phyloP scores from a whole-genome alignment of 2,329 filamentous ascomycete species.

The Zymoseptoria tritici region DNA sequence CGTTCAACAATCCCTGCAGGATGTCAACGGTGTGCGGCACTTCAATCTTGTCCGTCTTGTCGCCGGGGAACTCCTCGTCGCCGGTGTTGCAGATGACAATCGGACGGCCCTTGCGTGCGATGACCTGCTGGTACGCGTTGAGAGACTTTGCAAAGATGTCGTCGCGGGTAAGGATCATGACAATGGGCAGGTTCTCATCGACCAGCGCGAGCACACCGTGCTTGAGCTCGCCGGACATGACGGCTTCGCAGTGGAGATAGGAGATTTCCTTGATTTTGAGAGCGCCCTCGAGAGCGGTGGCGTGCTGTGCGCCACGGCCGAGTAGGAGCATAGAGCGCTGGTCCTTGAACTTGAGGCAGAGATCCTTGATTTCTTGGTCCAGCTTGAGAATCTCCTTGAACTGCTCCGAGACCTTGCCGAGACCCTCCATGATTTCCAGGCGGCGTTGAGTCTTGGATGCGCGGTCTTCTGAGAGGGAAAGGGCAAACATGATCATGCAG shows the following conservation, averaged over 20 bases:
- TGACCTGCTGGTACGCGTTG: constrained; percentile 98
- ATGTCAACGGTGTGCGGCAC: constrained; percentile 92
- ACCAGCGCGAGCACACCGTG: constrained; percentile 96
- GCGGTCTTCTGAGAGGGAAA: constrained; percentile 92
- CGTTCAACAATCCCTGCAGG: constrained; percentile 93
- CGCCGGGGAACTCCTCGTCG: constrained; percentile 81
- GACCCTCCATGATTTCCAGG: constrained; percentile 92
- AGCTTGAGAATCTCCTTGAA: constrained; percentile 88
- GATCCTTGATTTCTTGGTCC: constrained; percentile 86
- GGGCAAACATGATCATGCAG: constrained; percentile 99
- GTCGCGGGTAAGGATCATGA: constrained; percentile 98
- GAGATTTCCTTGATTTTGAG: constrained; percentile 99
- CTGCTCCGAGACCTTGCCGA: constrained; percentile 78
- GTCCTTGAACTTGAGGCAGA: constrained; percentile 91
- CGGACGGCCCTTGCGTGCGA: constrained; percentile 88
- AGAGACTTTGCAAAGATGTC: constrained; percentile 97
- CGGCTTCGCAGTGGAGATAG: constrained; percentile 97
- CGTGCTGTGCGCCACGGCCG: constrained; percentile 92
- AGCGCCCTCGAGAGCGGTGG: constrained; percentile 92
- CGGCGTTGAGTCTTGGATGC: constrained; percentile 88
- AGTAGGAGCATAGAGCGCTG: constrained; percentile 93
- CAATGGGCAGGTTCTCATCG: constrained; percentile 96
- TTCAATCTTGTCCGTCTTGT: constrained; percentile 93
- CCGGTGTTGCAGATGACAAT: constrained; percentile 96
- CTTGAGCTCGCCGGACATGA: constrained; percentile 99